Evolutionary conservation across 1,139 yeast species (phyloP).

Genomic region (Saccharomyces hybrid): DNA sequence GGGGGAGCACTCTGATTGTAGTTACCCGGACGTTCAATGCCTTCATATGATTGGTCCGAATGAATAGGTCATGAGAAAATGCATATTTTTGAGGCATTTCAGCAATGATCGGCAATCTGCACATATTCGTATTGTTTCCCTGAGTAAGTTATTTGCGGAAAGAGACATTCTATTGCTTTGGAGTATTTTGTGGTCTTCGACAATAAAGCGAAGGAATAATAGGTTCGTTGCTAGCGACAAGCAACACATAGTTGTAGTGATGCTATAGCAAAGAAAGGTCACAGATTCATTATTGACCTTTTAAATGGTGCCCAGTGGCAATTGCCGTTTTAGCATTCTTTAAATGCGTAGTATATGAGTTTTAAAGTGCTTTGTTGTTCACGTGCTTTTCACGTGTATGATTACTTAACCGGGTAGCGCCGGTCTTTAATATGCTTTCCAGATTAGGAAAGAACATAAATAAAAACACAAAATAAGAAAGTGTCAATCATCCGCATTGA

Average conservation of each 20-base stretch:
- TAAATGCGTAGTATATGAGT: not conserved
- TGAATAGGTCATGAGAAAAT: not conserved
- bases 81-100: not conserved
- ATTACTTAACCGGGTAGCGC: not conserved
- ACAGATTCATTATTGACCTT: not conserved
- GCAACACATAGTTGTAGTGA: not conserved
- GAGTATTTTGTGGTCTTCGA: not conserved
- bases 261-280: not conserved
- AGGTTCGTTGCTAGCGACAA: not conserved
- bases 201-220: not conserved
- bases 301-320: not conserved
- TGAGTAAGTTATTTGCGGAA: not conserved
- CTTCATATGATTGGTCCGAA: not conserved
- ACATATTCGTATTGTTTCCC: not conserved
- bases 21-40: not conserved
- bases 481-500: not conserved
- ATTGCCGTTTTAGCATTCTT: not conserved
- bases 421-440: not conserved
- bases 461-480: constrained; percentile 1
- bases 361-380: not conserved
- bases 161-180: not conserved
- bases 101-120: not conserved
- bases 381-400: not conserved
- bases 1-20: not conserved
- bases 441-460: not conserved